These are phyloP conservation scores for Sporobolomyces roseus DNA, from an alignment of 768 basidiomycete genomes.

Conservation along the genomic window DNA sequence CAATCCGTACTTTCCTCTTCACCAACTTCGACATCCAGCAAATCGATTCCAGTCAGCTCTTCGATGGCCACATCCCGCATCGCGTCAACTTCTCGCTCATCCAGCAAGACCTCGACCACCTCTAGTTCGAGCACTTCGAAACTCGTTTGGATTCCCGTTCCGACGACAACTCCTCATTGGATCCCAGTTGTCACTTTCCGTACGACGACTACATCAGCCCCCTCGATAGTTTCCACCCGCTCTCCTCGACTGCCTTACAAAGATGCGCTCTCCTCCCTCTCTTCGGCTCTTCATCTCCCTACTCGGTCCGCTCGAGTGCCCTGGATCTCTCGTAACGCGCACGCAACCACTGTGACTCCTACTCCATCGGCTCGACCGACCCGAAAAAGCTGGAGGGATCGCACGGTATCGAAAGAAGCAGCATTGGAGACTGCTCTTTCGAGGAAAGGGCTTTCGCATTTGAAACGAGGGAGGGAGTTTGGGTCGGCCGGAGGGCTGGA, in stretches of 20 bases:
- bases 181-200: background rate
- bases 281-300: no score
- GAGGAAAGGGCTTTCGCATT: constrained; percentile 6
- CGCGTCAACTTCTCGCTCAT: background rate
- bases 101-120: background rate
- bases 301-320: no score
- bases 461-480: background rate
- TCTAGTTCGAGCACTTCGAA: background rate
- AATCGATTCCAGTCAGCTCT: no score
- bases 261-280: background rate
- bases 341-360: no score
- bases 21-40: no score
- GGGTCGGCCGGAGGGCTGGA: background rate
- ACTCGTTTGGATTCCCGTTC: background rate
- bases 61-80: no score
- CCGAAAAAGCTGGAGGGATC: no score
- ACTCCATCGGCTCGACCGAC: no score
- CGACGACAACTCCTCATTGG: background rate
- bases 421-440: no score
- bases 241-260: background rate
- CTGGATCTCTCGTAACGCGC: no score
- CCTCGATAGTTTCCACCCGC: background rate
- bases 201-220: background rate
- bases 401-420: no score
- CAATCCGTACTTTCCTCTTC: no score